Percentiles rank a stretch among this genome's conserved stretches.
Evolutionary conservation across 2,329 filamentous ascomycete genomes (phyloP).

Genomic region (Coniochaeta sp.): DNA sequence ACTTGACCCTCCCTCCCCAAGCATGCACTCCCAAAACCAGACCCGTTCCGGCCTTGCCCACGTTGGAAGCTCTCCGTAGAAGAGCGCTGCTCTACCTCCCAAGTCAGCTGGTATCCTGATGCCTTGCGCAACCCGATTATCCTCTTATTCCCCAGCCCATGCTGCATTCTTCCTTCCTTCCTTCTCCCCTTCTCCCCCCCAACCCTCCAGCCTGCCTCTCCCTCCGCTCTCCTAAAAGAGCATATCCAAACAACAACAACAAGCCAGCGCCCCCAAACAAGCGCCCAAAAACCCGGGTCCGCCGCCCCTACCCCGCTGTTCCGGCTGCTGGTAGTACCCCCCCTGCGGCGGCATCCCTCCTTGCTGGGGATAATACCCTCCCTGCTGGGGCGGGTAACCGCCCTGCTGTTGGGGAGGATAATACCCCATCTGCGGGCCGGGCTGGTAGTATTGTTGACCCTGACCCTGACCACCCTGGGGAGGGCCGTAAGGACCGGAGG

Average conservation of each 20-base stretch:
- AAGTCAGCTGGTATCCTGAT: too few relatives aligned
- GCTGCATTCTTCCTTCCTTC: neutral
- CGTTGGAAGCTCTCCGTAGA: too few relatives aligned
- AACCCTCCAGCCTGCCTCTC: neutral
- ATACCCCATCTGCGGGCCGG: constrained; percentile 10
- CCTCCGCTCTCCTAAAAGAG: constrained; percentile 35
- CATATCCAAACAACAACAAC: constrained; percentile 51
- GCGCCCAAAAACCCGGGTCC: constrained; percentile 31
- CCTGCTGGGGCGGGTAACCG: constrained; percentile 27
- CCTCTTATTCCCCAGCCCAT: too few relatives aligned
- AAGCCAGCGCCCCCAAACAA: constrained; percentile 43
- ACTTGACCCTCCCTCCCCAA: too few relatives aligned
- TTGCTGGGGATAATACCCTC: constrained; percentile 25
- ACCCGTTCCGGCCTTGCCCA: too few relatives aligned
- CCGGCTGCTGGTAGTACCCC: constrained; percentile 21
- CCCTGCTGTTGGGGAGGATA: constrained; percentile 13
- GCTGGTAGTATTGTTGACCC: constrained; percentile 9
- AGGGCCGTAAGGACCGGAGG: neutral
- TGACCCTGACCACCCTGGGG: constrained; percentile 1
- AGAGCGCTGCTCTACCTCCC: too few relatives aligned
- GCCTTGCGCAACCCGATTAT: too few relatives aligned
- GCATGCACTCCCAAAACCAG: too few relatives aligned
- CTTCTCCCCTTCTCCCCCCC: neutral
- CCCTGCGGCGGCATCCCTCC: constrained; percentile 26
- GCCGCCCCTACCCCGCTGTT: constrained; percentile 20